These are phyloP conservation scores for Phytopythium chamaehyphon DNA, from an alignment of 352 stramenopile species.

Conservation along the genomic window DNA sequence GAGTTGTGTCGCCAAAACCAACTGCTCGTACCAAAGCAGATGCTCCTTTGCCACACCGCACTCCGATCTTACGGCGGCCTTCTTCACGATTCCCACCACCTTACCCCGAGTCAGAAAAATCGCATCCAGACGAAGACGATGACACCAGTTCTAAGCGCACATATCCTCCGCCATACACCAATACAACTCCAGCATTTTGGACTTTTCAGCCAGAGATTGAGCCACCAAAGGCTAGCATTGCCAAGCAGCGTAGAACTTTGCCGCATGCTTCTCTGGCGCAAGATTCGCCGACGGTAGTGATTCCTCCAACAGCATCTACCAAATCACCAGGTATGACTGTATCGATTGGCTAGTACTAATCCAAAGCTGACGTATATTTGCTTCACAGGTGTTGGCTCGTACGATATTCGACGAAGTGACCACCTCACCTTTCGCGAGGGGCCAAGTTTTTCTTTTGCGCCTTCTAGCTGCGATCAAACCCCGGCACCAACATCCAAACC, in stretches of 20 bases:
- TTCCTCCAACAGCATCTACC: constrained; percentile 1
- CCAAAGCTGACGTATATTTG: neutral
- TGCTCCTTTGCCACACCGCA: neutral
- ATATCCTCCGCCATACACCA: constrained; percentile 34
- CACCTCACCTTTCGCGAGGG: constrained; percentile 37
- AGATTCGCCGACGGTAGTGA: no score
- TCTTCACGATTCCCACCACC: constrained; percentile 22
- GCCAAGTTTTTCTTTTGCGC: constrained; percentile 33
- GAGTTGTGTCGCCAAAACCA: no score
- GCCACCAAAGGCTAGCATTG: constrained; percentile 18
- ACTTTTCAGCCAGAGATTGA: constrained; percentile 19
- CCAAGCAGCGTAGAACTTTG: constrained; percentile 3
- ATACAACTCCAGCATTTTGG: constrained; percentile 27
- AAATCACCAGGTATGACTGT: constrained; percentile 9
- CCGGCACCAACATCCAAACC: neutral
- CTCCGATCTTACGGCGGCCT: constrained; percentile 3
- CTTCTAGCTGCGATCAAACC: constrained; percentile 1
- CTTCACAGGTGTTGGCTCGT: constrained; percentile 37
- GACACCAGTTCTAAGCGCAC: constrained; percentile 8
- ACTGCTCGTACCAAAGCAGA: neutral
- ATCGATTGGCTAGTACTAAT: neutral
- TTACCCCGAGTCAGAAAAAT: constrained; percentile 27
- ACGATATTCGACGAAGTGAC: constrained; percentile 43
- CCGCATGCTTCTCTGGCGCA: neutral
- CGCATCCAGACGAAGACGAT: constrained; percentile 11